These are phyloP conservation scores for Globisporangium okanoganense DNA, from an alignment of 352 stramenopile species.

Conservation along the genomic window DNA sequence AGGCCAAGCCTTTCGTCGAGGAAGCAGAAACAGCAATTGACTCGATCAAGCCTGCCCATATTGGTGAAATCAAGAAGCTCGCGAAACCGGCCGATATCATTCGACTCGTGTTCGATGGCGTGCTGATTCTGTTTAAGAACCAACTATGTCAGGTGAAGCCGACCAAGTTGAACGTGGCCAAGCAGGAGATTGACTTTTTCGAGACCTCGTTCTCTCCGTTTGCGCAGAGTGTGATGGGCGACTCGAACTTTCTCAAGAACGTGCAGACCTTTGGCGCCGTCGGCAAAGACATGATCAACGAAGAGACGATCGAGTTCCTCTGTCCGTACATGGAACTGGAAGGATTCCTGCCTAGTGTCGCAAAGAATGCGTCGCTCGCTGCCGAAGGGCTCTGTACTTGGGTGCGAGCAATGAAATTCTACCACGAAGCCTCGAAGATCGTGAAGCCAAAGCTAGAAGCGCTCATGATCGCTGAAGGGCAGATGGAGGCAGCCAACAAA, in stretches of 20 bases:
- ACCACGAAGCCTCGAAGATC: slow-evolving; percentile 98
- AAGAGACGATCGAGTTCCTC: slow-evolving; percentile 98
- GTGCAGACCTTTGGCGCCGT: slow-evolving; percentile 94
- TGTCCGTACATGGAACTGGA: slow-evolving; percentile 97
- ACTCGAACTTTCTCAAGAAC: slow-evolving; percentile 96
- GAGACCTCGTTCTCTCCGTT: slow-evolving; percentile 96
- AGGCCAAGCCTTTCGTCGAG: slow-evolving; percentile 97
- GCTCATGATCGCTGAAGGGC: slow-evolving; percentile 93
- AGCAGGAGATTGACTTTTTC: slow-evolving; percentile 97
- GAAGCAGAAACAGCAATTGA: slow-evolving; percentile 97
- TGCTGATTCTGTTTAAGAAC: slow-evolving; percentile 96
- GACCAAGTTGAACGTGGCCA: slow-evolving; percentile 94
- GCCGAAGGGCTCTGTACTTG: slow-evolving; percentile 97
- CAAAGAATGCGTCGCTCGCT: slow-evolving; percentile 96
- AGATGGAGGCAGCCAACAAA: slow-evolving; percentile 98
- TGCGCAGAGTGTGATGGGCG: slow-evolving; percentile 94
- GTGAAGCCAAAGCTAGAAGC: slow-evolving; percentile 98
- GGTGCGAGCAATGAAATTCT: slow-evolving; percentile 98
- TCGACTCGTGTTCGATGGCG: slow-evolving; percentile 97
- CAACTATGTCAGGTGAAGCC: slow-evolving; percentile 90
- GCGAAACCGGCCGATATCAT: slow-evolving; percentile 98
- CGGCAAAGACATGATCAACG: slow-evolving; percentile 98
- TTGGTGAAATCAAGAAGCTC: slow-evolving; percentile 98
- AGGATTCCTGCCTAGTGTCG: slow-evolving; percentile 93
- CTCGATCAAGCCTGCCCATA: slow-evolving; percentile 97